phyloP scores from a whole-genome alignment of 208 protist species.

The Zelonia costaricensis region DNA sequence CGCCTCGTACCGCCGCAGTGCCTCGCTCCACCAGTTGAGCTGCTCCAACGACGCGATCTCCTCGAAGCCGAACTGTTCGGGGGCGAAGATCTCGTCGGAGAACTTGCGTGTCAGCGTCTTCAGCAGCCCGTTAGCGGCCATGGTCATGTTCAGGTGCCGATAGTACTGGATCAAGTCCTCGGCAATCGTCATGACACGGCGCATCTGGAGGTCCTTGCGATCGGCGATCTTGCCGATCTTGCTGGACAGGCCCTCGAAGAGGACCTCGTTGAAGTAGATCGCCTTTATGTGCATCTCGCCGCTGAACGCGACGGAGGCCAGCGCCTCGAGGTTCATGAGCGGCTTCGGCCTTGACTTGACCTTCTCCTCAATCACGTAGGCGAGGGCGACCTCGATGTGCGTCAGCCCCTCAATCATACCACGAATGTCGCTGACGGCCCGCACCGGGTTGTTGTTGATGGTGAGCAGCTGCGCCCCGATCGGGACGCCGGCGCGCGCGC shows the following conservation, averaged over 20 bases:
- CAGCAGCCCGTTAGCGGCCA: slow-evolving; percentile 82
- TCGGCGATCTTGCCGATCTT: slow-evolving; percentile 32
- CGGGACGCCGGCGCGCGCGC: slow-evolving; percentile 65
- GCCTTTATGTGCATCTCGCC: slow-evolving; percentile 87
- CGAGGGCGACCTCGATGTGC: slow-evolving; percentile 65
- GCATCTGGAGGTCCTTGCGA: slow-evolving; percentile 49
- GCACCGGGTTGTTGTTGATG: slow-evolving; percentile 70
- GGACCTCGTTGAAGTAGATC: slow-evolving; percentile 89
- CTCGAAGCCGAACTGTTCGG: slow-evolving; percentile 78
- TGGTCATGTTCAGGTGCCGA: slow-evolving; percentile 80
- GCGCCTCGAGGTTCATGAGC: slow-evolving; percentile 74
- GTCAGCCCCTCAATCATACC: slow-evolving; percentile 72
- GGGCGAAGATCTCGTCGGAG: slow-evolving; percentile 70
- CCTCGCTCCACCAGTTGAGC: slow-evolving; percentile 88
- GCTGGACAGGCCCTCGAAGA: slow-evolving; percentile 68
- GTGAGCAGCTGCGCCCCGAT: slow-evolving; percentile 68
- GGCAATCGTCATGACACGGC: slow-evolving; percentile 50
- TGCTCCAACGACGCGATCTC: slow-evolving; percentile 85
- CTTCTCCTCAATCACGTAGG: slow-evolving; percentile 60
- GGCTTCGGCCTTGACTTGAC: slow-evolving; percentile 36
- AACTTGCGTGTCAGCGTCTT: slow-evolving; percentile 79
- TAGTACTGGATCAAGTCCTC: slow-evolving; percentile 89
- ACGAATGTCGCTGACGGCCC: slow-evolving; percentile 76
- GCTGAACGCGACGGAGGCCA: slow-evolving; percentile 72
- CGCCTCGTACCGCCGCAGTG: slow-evolving; percentile 69